Conservation (phyloP, 805 yeast species). For the Yamadazyma philogaea region DNA sequence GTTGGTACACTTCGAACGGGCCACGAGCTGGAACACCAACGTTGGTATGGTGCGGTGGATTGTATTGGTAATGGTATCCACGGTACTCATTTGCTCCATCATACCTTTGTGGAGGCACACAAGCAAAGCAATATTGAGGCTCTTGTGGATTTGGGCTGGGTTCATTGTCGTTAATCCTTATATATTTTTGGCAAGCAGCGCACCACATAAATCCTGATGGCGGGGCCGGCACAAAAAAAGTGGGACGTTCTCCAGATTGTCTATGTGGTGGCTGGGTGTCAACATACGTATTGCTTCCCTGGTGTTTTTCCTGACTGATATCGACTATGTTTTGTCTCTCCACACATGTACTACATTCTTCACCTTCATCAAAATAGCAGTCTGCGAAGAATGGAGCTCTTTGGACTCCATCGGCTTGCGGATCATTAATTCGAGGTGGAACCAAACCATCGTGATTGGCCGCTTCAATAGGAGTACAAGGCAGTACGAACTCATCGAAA, state of each 20-base stretch:
- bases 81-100: background rate
- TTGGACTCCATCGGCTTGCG: too few species aligned
- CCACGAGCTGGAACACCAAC: background rate
- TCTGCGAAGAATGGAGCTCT: background rate
- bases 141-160: background rate
- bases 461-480: background rate
- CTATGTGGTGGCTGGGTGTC: background rate
- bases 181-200: background rate
- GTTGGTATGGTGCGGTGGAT: background rate
- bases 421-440: background rate
- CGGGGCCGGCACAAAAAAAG: background rate
- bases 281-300: background rate
- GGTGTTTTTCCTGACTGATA: background rate
- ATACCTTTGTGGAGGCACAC: background rate
- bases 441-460: background rate
- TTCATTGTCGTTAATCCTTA: background rate
- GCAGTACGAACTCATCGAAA: background rate
- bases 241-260: background rate
- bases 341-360: background rate
- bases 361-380: background rate
- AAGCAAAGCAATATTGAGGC: background rate
- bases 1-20: background rate
- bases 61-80: background rate
- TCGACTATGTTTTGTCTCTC: background rate
- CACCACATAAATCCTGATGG: background rate